These are phyloP conservation scores for Crithidia sp. DNA, from an alignment of 208 protist species.

Conservation along the genomic window DNA sequence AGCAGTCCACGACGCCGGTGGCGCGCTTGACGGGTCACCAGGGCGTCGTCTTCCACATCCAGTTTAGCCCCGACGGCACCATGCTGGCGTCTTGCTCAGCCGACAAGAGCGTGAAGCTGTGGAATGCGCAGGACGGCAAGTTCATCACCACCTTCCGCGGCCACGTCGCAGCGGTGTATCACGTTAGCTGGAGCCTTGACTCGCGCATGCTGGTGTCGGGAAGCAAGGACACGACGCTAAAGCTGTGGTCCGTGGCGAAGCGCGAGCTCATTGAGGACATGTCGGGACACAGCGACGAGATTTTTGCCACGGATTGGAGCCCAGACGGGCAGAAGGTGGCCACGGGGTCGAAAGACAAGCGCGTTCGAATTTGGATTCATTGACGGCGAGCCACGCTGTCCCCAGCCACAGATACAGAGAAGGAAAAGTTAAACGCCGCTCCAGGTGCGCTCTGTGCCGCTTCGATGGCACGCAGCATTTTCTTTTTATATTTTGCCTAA, in stretches of 20 bases:
- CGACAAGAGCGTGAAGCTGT: slow-evolving; percentile 98
- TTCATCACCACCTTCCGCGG: slow-evolving; percentile 95
- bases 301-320: slow-evolving; percentile 97
- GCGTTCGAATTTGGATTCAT: slow-evolving; percentile 90
- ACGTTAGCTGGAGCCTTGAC: slow-evolving; percentile 97
- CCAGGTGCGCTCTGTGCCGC: too few relatives aligned
- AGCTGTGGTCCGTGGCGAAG: slow-evolving; percentile 95
- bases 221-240: slow-evolving; percentile 97
- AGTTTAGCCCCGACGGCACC: slow-evolving; percentile 97
- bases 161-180: slow-evolving; percentile 98
- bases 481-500: background rate
- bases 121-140: slow-evolving; percentile 91
- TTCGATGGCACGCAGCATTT: background rate
- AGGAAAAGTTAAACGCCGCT: too few relatives aligned
- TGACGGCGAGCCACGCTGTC: slow-evolving; percentile 21
- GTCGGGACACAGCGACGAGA: slow-evolving; percentile 98
- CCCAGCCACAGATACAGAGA: too few relatives aligned
- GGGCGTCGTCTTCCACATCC: slow-evolving; percentile 94
- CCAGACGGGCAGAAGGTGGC: slow-evolving; percentile 96
- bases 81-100: slow-evolving; percentile 97
- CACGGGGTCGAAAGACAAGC: slow-evolving; percentile 97
- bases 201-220: slow-evolving; percentile 94
- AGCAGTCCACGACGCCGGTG: slow-evolving; percentile 83
- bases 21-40: slow-evolving; percentile 94
- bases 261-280: slow-evolving; percentile 95